Base-by-base conservation (phyloP, 2,329 filamentous ascomycete species). In the Xylariaceae sp. region DNA sequence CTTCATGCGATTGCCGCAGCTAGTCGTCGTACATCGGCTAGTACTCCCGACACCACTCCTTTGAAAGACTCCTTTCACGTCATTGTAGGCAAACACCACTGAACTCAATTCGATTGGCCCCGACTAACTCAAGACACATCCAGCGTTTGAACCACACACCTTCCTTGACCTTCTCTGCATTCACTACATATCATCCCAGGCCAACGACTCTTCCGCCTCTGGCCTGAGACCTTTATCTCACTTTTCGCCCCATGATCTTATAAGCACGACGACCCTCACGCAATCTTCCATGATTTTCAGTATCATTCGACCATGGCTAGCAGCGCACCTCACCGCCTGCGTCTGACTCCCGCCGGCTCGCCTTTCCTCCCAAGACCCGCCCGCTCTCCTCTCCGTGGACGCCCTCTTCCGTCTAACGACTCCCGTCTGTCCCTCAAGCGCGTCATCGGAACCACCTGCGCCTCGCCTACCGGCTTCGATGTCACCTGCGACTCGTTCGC, bases 361-460 rank as follows among this genome's bases (percentile, higher is more conserved):
- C 89, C 89, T 50, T 86, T 82, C 64, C 68, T 84, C 44, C 77
- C 78, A 53, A 81, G 84, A 38, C 79, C 82, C 33, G 73, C 81
- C 16, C 82, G 86, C 66, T 87, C 88, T 45, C 83, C 87, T 31
- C 67, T 77, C 54, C 80, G 81, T 45, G 72, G 73, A 42, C 76
- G 78, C 47, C 53, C 68, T 42, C 60, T 69, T 12, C 73, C 75
- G 54, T 78, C 82, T 50, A 75, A 80, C 22, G 81, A 85, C 53
- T 76, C 81, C 18, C 80, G 80, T 39, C 78, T 97, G 42, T 87
- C 87, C 38, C 76, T 97, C 56, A 87, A 86, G 69, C 85, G 90
- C 57, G 90, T 97, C 51, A 88, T 97, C 64, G 94, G 94, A 43
- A 96, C 92, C 19, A 97, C 93, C 7, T 93, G 90, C 58, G 83